Evolutionary conservation across 495 filamentous ascomycete species (phyloP), one percentile per base, ranked within the genome.

Genomic region (Pyronema omphalodes): DNA sequence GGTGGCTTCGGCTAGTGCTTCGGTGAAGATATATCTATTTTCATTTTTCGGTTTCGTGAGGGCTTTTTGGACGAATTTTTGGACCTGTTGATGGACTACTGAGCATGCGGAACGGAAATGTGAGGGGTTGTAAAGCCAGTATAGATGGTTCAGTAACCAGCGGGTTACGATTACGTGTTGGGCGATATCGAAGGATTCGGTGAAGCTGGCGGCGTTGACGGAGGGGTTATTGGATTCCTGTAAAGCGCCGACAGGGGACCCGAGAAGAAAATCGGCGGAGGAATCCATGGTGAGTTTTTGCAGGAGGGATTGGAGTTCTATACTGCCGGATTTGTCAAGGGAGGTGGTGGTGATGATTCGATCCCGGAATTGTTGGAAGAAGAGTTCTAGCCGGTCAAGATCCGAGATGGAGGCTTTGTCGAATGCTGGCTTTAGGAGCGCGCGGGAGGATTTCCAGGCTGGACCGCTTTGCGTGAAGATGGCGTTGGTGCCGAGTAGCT

Each of bases 401-500:
- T 65, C 46, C 34, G 60, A 50, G 7, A 64, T 49, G 35, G 74
- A 72, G 9, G 69, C 67, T 9, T 72, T 70, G 18, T 69, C 69
- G 55, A 82, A 81, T 45, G 76, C 73, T 0, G 71, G 78, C 0
- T 74, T 70, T 19, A 82, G 69, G 29, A 81, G 62, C 12, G 70
- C 70, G 11, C 79, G 70, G 1, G 75, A 77, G 6, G 71, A 73
- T 36, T 70, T 67, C 76, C 76, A 80, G 7, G 65, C 54, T 37
- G 49, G 34, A 0, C 76, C 76, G 18, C 78, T 73, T 50, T 75
- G 70, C 0, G 71, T 70, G 58, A 80, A 79, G 52, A 80, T 76
- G 4, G 76, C 75, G 11, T 72, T 66, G 2, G 44, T 59, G 4
- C 76, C 73, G 23, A 78, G 60, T 15, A 75, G 55, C 9, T 69